Evolutionary conservation across 2,329 filamentous ascomycete genomes (phyloP).

Genomic region (Pseudogymnoascus sp.): DNA sequence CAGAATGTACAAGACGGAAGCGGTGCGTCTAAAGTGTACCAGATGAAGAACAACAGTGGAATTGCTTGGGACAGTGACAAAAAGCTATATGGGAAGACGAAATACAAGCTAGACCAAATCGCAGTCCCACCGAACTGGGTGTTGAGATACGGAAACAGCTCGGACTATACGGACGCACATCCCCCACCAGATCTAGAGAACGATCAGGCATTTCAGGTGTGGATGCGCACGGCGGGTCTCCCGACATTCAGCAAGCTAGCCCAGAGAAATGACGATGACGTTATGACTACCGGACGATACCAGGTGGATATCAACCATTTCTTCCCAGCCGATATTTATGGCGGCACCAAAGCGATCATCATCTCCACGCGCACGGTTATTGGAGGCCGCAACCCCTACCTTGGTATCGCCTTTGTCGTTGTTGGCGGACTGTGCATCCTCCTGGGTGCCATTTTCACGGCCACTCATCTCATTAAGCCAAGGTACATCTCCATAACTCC

Average conservation of each 20-base stretch:
- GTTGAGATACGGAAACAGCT: constrained; percentile 59
- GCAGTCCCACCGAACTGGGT: constrained; percentile 84
- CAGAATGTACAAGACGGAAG: constrained; percentile 43
- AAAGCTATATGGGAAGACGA: constrained; percentile 65
- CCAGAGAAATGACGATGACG: constrained; percentile 66
- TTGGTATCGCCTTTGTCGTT: constrained; percentile 92
- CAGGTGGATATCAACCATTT: constrained; percentile 69
- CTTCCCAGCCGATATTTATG: constrained; percentile 72
- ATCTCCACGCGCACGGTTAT: constrained; percentile 88
- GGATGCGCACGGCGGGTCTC: constrained; percentile 95
- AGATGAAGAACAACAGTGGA: constrained; percentile 62
- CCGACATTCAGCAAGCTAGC: constrained; percentile 94
- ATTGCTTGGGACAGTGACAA: constrained; percentile 86
- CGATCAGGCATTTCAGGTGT: constrained; percentile 88
- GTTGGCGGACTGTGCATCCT: constrained; percentile 90
- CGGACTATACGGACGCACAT: constrained; percentile 55
- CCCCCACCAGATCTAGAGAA: constrained; percentile 66
- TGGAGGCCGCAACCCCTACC: constrained; percentile 90
- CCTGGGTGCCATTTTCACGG: constrained; percentile 79
- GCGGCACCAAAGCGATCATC: constrained; percentile 82
- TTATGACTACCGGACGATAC: constrained; percentile 68
- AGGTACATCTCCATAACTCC: constrained; percentile 48
- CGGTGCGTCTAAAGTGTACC: constrained; percentile 49
- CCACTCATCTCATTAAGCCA: constrained; percentile 85
- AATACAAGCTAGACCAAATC: constrained; percentile 60